Evolutionary conservation across 257 asterid genomes (phyloP).

Genomic region (Capsicum chinense): DNA sequence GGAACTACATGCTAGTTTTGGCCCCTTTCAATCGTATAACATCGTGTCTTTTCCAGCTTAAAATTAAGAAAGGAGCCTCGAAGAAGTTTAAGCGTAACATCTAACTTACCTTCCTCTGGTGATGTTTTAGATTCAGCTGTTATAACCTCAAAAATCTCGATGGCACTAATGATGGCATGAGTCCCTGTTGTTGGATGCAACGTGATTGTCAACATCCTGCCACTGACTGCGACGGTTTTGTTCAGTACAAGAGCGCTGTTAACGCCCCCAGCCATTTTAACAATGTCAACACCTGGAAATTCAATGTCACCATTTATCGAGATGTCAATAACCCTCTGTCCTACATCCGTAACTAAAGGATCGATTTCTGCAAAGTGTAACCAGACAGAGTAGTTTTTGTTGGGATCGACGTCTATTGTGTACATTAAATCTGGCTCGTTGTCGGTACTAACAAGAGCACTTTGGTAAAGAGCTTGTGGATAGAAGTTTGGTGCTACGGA

Average conservation of each 20-base stretch:
- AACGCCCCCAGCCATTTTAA: slow-evolving; percentile 63
- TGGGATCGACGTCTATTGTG: slow-evolving; percentile 82
- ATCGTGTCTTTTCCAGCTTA: neutral
- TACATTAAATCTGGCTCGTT: slow-evolving; percentile 62
- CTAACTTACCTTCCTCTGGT: slow-evolving; percentile 72
- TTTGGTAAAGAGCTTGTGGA: slow-evolving; percentile 82
- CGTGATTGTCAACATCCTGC: slow-evolving; percentile 79
- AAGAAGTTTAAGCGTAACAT: neutral
- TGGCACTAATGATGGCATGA: slow-evolving; percentile 72
- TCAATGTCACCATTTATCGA: slow-evolving; percentile 66
- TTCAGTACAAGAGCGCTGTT: slow-evolving; percentile 80
- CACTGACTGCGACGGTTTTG: slow-evolving; percentile 71
- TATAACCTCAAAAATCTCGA: slow-evolving; percentile 86
- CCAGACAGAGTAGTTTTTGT: slow-evolving; percentile 88
- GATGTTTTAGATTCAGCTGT: slow-evolving; percentile 81
- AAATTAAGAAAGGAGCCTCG: neutral
- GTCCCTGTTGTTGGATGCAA: slow-evolving; percentile 72
- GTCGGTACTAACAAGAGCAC: slow-evolving; percentile 69
- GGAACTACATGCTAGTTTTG: neutral
- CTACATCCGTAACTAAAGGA: slow-evolving; percentile 62
- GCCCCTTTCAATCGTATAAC: neutral
- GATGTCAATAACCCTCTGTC: slow-evolving; percentile 78
- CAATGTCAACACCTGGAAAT: slow-evolving; percentile 67
- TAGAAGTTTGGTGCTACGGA: slow-evolving; percentile 78
- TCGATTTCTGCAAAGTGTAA: slow-evolving; percentile 96